Evolutionary conservation across 352 stramenopile species (phyloP), one percentile per base, ranked within the genome.

Genomic region (Phytophthora citrophthora): DNA sequence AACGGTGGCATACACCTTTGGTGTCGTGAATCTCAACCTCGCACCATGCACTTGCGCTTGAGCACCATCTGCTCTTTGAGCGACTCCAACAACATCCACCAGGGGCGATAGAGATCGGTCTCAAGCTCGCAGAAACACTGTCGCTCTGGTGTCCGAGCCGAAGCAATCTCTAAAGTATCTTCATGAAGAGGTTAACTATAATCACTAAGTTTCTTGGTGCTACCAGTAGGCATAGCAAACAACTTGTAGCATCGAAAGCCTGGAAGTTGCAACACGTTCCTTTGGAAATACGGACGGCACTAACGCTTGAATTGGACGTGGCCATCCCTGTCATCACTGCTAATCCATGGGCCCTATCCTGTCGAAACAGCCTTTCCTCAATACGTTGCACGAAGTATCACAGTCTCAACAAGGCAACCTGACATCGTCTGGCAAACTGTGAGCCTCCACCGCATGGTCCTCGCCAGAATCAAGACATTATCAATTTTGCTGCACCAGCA

Each of bases 401-500:
- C n/a, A n/a, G 36, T 41, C 36, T 41, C 36, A 41, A 41, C 36
- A 41, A 41, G 36, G 36, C 36, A 41, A 41, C 29, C 29, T 41
- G 36, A 41, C 15, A 41, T 20, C 36, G 36, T 41, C 36, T 41
- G 15, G 13, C n/a, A 18, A 41, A 18, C 13, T n/a, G 36, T 41
- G 13, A 41, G 15, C 36, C 36, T 41, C 15, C 36, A 18, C 36
- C 36, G 36, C 36, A 41, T 41, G 15, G 9, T 13, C 29, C 9
- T 13, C 9, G 4, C 9, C 29, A 34, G 29, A 41, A 41, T 41
- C n/a, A n/a, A 41, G 36, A 11, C 11, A 41, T 41, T 41, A 12
- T 41, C 36, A 6, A 41, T 20, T 41, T 31, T 26, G 38, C 34
- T 50, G 32, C 32, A n/a, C 32, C 13, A n/a, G 32, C 32, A 39